Percentiles rank a stretch among this genome's conserved stretches.
Evolutionary conservation across 805 yeast genomes (phyloP).

Genomic region (Candida quercuum): DNA sequence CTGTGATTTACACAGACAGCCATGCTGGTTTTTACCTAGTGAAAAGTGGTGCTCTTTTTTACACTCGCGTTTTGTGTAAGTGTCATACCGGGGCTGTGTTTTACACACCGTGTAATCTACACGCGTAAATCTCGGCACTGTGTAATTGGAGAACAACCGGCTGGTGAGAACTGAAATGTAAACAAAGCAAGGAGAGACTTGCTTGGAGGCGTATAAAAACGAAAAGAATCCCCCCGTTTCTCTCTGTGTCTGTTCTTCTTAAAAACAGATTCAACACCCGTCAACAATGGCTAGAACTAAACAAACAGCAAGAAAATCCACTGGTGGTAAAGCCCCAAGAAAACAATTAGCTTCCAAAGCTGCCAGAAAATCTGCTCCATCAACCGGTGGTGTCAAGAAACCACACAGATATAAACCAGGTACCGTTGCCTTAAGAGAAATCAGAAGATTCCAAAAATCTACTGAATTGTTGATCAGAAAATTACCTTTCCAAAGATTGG

Average conservation of each 20-base stretch:
- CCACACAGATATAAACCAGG: conserved; percentile 98
- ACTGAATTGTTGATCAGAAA: conserved; percentile 94
- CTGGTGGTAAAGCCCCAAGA: conserved; percentile 97
- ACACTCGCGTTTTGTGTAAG: not conserved
- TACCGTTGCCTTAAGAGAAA: conserved; percentile 94
- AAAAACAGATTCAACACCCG: conserved; percentile 8
- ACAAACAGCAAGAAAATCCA: conserved; percentile 91
- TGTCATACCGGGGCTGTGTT: conserved; percentile 1
- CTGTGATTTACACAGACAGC: not conserved
- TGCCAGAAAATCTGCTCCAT: conserved; percentile 90
- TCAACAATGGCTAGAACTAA: conserved; percentile 81
- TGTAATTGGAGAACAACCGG: no score
- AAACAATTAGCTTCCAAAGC: conserved; percentile 89
- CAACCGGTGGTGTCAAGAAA: conserved; percentile 89
- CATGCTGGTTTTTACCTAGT: not conserved
- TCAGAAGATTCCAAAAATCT: conserved; percentile 95
- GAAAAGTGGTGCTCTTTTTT: not conserved
- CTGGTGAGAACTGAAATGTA: not conserved
- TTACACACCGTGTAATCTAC: conserved; percentile 8
- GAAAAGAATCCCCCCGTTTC: not conserved
- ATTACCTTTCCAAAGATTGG: conserved; percentile 95
- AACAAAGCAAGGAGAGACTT: not conserved
- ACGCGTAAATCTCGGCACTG: conserved; percentile 17
- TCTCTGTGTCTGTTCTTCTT: not conserved
- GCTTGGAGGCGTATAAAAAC: not conserved